These are phyloP conservation scores for Trypanosoma mega DNA, from an alignment of 208 protist genomes.

Conservation along the genomic window DNA sequence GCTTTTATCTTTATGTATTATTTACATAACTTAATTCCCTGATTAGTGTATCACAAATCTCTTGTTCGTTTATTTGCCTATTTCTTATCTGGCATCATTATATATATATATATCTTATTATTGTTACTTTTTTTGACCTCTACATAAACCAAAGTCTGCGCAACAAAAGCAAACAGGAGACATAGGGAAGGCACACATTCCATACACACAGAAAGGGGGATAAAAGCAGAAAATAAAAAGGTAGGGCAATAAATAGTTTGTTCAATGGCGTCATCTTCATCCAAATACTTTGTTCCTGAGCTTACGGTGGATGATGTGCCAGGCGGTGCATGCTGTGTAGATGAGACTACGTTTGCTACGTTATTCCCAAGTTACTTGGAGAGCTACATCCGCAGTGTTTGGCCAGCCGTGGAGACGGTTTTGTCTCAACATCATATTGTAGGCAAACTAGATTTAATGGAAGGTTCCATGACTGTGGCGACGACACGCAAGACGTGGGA, in stretches of 20 bases:
- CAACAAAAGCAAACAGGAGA: no score
- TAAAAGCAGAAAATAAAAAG: no score
- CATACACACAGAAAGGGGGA: no score
- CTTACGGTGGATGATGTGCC: slow-evolving; percentile 87
- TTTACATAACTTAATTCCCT: no score
- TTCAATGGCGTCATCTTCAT: slow-evolving; percentile 35
- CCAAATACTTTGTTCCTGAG: slow-evolving; percentile 80
- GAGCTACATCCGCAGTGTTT: slow-evolving; percentile 96
- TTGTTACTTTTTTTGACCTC: slow-evolving; percentile 1
- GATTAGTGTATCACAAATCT: background rate
- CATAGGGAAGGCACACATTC: no score
- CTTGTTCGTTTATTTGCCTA: slow-evolving; percentile 13
- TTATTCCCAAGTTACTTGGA: slow-evolving; percentile 99
- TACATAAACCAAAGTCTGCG: background rate
- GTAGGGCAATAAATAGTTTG: background rate
- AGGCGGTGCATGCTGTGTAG: slow-evolving; percentile 88
- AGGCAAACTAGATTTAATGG: slow-evolving; percentile 94
- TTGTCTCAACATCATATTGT: slow-evolving; percentile 93
- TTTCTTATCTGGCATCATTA: background rate
- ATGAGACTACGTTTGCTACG: slow-evolving; percentile 96
- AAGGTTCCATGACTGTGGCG: slow-evolving; percentile 97
- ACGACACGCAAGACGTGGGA: slow-evolving; percentile 99
- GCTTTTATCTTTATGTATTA: no score
- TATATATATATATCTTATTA: background rate
- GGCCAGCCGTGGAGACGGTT: slow-evolving; percentile 91